Evolutionary conservation across 164 flowering plant genomes (phyloP), one percentile per base, ranked within the genome.

Genomic region (Stephania japonica): DNA sequence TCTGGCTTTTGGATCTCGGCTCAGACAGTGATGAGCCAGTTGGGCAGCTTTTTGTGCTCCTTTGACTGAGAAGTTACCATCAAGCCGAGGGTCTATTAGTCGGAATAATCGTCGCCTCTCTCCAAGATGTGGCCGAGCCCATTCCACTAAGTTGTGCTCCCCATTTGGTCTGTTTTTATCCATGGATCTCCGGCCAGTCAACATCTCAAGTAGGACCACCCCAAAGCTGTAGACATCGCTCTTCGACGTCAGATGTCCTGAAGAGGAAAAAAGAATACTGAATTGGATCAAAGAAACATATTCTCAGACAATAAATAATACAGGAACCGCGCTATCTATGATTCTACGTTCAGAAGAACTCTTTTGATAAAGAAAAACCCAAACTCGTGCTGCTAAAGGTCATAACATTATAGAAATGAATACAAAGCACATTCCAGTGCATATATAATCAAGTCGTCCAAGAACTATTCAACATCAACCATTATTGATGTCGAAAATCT

Each of bases 101-200:
- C 81, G 75, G 74, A 79, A 83, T 65, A 86, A 80, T n/a, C 85
- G 78, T 27, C 81, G 78, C 73, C 80, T 76, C 25, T 86, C 88
- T 18, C 82, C 82, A 10, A 86, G 80, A 80, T 83, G 80, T 44
- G 87, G 88, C 65, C 88, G 63, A 10, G 88, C 87, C 88, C 88
- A 86, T 68, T 82, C 87, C 24, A 86, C 88, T 25, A 86, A 81
- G 77, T 86, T 86, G 42, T 86, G 88, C 72, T 86, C 87, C 50
- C 88, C 86, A 68, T 81, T 84, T 43, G 88, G 88, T 4, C 88
- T 79, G 72, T 80, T 84, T 74, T 86, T 86, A 77, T 86, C 88
- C 87, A 86, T 84, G 38, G 88, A 86, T 77, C 88, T 81, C 61
- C 88, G 68, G 50, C 88, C 88, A 16, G 87, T 86, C 21, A 86